phyloP scores from a whole-genome alignment of 192 early-diverging fungal genomes.

The Mortierella claussenii region DNA sequence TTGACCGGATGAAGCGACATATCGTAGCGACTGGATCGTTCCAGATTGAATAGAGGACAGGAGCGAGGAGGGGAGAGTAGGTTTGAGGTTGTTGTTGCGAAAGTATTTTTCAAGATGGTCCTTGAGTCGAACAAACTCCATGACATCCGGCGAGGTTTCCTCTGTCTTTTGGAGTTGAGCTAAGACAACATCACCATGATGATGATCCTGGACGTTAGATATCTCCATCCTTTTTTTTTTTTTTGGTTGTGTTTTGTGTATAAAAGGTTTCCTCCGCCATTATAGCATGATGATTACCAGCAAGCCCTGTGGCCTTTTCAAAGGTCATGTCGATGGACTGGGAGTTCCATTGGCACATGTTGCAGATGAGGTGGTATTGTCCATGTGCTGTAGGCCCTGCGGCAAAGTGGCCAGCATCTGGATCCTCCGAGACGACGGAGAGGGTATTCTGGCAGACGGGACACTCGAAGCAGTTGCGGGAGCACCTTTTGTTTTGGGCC shows the following conservation, averaged over 20 bases:
- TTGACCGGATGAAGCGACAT: conserved; percentile 18
- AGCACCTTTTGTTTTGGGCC: conserved; percentile 79
- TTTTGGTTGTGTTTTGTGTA: too few species aligned
- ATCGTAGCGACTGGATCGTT: conserved; percentile 32
- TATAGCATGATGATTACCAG: too few species aligned
- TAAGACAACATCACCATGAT: too few species aligned
- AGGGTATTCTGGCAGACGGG: conserved; percentile 86
- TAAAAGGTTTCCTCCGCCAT: too few species aligned
- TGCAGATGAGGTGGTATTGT: conserved; percentile 82
- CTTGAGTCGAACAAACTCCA: conserved; percentile 87
- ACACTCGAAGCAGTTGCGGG: conserved; percentile 94
- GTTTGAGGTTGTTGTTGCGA: conserved; percentile 52
- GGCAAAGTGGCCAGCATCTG: conserved; percentile 20
- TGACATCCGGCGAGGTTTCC: conserved; percentile 70
- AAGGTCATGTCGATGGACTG: conserved; percentile 92
- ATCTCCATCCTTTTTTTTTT: too few species aligned
- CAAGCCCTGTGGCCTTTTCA: conserved; percentile 92
- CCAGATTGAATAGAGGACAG: conserved; percentile 47
- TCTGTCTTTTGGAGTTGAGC: conserved; percentile 87
- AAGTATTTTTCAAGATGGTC: conserved; percentile 86
- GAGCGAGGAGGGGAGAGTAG: conserved; percentile 28
- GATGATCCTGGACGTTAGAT: too few species aligned
- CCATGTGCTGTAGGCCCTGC: conserved; percentile 35
- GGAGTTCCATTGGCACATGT: conserved; percentile 94
- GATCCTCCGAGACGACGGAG: conserved; percentile 72